phyloP scores from a whole-genome alignment of 2,329 filamentous ascomycete species.

The Fusarium penzigii region DNA sequence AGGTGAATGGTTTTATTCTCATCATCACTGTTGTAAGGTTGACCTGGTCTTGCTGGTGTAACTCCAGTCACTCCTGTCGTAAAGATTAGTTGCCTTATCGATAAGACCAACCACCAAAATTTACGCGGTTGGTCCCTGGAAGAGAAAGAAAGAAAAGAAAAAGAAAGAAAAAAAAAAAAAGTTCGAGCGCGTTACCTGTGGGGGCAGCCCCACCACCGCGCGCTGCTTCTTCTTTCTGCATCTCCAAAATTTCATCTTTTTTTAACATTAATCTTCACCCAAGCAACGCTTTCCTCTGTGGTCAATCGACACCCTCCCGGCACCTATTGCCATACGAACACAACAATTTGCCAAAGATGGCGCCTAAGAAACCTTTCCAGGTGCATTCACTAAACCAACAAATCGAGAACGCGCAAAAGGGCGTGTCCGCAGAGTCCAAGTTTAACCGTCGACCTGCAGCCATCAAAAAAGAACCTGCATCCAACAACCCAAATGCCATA shows the following conservation, averaged over 20 bases:
- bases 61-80: not conserved
- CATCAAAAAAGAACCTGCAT: constrained; percentile 34
- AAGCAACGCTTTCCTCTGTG: constrained; percentile 11
- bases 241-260: constrained; percentile 30
- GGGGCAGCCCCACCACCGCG: constrained; percentile 12
- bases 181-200: constrained; percentile 10
- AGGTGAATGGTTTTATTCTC: not conserved
- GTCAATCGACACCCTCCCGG: constrained; percentile 25
- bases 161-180: constrained; percentile 14
- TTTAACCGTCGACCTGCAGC: constrained; percentile 33
- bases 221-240: constrained; percentile 4
- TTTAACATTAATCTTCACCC: constrained; percentile 20
- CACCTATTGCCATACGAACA: constrained; percentile 8
- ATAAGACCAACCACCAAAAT: constrained; percentile 20
- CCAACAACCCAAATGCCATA: constrained; percentile 26
- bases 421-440: constrained; percentile 34
- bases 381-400: constrained; percentile 41
- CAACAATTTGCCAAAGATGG: constrained; percentile 33
- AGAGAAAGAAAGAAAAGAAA: constrained; percentile 15
- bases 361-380: constrained; percentile 38
- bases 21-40: not conserved
- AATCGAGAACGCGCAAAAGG: constrained; percentile 40
- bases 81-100: constrained; percentile 11
- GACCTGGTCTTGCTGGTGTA: constrained; percentile 10
- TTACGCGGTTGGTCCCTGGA: constrained; percentile 1